Evolutionary conservation across 305 asterid genomes (phyloP).

Genomic region (Fraxinus albicans): DNA sequence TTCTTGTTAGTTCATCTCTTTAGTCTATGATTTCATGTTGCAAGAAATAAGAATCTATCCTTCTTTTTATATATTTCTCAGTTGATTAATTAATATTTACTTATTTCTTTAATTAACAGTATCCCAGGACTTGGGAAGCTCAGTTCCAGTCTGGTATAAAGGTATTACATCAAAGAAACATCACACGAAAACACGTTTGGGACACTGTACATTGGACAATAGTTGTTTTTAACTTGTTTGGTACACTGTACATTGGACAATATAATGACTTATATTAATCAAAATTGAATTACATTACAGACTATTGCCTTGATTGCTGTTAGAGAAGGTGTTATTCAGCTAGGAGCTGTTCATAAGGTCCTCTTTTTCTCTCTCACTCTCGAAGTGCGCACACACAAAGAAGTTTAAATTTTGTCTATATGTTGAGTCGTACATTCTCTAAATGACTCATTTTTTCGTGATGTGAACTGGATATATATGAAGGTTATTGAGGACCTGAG

Average conservation of each 20-base stretch:
- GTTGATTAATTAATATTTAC: neutral
- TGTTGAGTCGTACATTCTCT: neutral
- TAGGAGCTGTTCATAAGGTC: slow-evolving; percentile 93
- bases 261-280: neutral
- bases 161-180: slow-evolving; percentile 39
- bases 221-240: neutral
- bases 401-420: neutral
- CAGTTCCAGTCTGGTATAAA: slow-evolving; percentile 94
- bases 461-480: neutral
- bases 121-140: slow-evolving; percentile 99
- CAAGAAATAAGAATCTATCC: neutral
- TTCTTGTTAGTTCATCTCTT: neutral
- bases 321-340: slow-evolving; percentile 94
- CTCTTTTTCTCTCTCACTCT: slow-evolving; percentile 2
- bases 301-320: slow-evolving; percentile 97
- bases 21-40: slow-evolving; percentile 13
- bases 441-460: neutral
- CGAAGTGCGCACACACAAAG: neutral
- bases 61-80: neutral
- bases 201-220: neutral
- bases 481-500: slow-evolving; percentile 92
- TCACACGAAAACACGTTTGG: neutral
- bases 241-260: too few relatives aligned
- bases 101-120: slow-evolving; percentile 44
- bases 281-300: slow-evolving; percentile 36